Percentiles rank a stretch among this genome's conserved stretches.
Conservation (phyloP, 2,329 filamentous ascomycete genomes). For the Cladosporium velox region DNA sequence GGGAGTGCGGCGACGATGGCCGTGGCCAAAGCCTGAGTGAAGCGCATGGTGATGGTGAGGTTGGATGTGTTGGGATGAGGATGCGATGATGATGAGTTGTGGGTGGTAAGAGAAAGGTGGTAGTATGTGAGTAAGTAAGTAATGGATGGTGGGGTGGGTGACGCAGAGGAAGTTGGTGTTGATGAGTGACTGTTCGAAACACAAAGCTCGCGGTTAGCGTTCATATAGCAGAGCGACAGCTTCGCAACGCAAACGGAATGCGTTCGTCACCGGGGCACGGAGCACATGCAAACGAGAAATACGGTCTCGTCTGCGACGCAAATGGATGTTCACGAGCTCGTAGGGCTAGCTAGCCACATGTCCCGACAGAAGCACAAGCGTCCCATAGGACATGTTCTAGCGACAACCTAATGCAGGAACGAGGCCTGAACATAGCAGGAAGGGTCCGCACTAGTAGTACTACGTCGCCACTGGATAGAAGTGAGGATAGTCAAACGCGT, state of each 20-base stretch:
- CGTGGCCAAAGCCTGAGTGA: constrained; percentile 36
- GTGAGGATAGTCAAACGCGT: neutral
- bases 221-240: constrained; percentile 14
- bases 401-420: constrained; percentile 12
- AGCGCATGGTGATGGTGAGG: constrained; percentile 34
- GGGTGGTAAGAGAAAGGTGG: neutral
- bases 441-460: constrained; percentile 1
- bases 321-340: constrained; percentile 10
- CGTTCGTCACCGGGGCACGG: constrained; percentile 17
- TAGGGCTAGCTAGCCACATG: constrained; percentile 6
- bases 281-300: constrained; percentile 16
- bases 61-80: constrained; percentile 5
- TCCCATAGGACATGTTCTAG: neutral
- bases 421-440: constrained; percentile 11
- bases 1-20: constrained; percentile 44
- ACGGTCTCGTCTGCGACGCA: constrained; percentile 3
- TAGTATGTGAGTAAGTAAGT: neutral
- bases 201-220: constrained; percentile 9
- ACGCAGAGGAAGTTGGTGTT: neutral
- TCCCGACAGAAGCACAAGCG: constrained; percentile 6
- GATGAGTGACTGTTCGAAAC: neutral
- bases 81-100: neutral
- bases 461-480: neutral
- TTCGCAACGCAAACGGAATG: constrained; percentile 19
- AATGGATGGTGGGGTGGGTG: neutral